These are phyloP conservation scores for Tolypocladium capitatum DNA, from an alignment of 2,329 filamentous ascomycete species.

Conservation along the genomic window DNA sequence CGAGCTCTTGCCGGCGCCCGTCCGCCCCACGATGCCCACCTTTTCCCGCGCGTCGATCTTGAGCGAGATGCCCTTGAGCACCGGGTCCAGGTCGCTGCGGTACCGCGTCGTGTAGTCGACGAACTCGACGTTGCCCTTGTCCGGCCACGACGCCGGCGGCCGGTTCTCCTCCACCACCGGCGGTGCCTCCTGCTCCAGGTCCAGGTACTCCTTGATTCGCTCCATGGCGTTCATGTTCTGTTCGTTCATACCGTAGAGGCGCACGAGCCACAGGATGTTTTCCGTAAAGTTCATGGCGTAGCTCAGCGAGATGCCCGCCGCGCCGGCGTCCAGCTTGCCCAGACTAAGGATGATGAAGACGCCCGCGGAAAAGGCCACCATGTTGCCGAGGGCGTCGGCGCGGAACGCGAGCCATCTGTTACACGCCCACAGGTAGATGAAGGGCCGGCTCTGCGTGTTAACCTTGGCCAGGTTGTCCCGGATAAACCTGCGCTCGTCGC, in stretches of 20 bases:
- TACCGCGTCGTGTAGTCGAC: slow-evolving; percentile 82
- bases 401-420: slow-evolving; percentile 95
- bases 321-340: slow-evolving; percentile 74
- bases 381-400: slow-evolving; percentile 77
- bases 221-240: slow-evolving; percentile 99
- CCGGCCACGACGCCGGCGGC: slow-evolving; percentile 73
- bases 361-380: slow-evolving; percentile 88
- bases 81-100: slow-evolving; percentile 72
- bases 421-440: slow-evolving; percentile 91
- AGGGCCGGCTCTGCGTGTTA: slow-evolving; percentile 83
- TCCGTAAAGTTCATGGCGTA: slow-evolving; percentile 97
- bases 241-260: slow-evolving; percentile 87
- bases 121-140: slow-evolving; percentile 75
- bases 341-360: slow-evolving; percentile 79
- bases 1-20: slow-evolving; percentile 93
- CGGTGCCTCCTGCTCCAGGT: slow-evolving; percentile 85
- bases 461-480: slow-evolving; percentile 79
- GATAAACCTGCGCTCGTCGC: slow-evolving; percentile 85
- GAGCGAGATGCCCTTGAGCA: slow-evolving; percentile 73
- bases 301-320: slow-evolving; percentile 83
- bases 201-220: slow-evolving; percentile 91
- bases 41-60: slow-evolving; percentile 79
- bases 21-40: slow-evolving; percentile 90
- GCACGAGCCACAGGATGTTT: slow-evolving; percentile 91
- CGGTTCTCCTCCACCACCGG: slow-evolving; percentile 65